phyloP scores from a whole-genome alignment of 1,284 basidiomycete genomes.

The Apiotrichum gracile region DNA sequence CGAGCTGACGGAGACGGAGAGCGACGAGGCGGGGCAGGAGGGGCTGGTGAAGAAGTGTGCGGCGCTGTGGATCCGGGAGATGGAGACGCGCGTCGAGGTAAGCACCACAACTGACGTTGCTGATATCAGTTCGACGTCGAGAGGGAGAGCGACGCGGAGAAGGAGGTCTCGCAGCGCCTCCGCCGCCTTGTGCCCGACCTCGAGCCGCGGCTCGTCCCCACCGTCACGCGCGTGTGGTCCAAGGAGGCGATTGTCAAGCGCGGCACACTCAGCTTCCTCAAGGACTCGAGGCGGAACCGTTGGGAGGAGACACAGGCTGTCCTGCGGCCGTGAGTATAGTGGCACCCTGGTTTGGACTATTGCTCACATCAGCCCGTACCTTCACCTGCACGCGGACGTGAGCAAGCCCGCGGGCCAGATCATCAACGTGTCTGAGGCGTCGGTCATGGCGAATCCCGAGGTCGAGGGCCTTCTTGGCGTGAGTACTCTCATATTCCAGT shows the following conservation, averaged over 20 bases:
- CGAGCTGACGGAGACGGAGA: constrained; percentile 23
- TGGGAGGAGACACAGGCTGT: constrained; percentile 87
- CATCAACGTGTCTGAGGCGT: constrained; percentile 76
- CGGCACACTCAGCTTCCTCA: constrained; percentile 71
- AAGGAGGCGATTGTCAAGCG: constrained; percentile 71
- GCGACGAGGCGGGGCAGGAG: constrained; percentile 58
- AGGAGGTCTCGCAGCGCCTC: constrained; percentile 46
- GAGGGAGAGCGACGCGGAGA: constrained; percentile 49
- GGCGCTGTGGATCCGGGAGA: constrained; percentile 71
- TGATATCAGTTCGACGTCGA: constrained; percentile 49
- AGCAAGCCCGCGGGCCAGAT: constrained; percentile 75
- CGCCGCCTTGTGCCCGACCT: constrained; percentile 51
- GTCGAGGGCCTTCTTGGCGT: constrained; percentile 82
- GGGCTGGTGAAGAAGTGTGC: constrained; percentile 61
- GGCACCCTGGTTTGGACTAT: background rate
- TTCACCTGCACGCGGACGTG: constrained; percentile 75
- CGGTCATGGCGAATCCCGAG: constrained; percentile 76
- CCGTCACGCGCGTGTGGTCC: constrained; percentile 13
- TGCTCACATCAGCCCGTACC: constrained; percentile 69
- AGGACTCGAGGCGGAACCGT: constrained; percentile 66
- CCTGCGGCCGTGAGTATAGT: constrained; percentile 62
- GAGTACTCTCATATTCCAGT: constrained; percentile 39
- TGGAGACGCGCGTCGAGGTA: constrained; percentile 70
- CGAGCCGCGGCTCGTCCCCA: constrained; percentile 38
- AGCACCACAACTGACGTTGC: constrained; percentile 19